These are phyloP conservation scores for Tulasnella sp. DNA, from an alignment of 768 basidiomycete species.

Conservation along the genomic window DNA sequence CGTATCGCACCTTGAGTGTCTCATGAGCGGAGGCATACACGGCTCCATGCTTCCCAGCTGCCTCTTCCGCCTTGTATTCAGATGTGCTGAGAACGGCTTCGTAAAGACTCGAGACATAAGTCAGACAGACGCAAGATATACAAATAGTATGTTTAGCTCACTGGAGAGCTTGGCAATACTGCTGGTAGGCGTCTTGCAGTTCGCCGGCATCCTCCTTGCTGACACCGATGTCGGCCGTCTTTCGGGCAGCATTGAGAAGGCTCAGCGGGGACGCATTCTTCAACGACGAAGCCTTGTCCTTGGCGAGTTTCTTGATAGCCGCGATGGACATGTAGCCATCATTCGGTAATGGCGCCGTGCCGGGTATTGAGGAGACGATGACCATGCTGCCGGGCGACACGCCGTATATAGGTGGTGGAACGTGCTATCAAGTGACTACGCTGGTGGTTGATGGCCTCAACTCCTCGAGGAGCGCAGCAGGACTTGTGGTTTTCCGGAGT, in stretches of 20 bases:
- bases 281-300: conserved; percentile 38
- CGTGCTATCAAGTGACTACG: background rate
- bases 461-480: background rate
- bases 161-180: conserved; percentile 9
- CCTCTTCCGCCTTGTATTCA: conserved; percentile 43
- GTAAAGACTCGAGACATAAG: conserved; percentile 31
- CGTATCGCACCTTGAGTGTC: conserved; percentile 52
- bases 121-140: background rate
- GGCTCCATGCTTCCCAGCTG: conserved; percentile 39
- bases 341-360: background rate
- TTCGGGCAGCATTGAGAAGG: conserved; percentile 52
- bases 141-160: background rate
- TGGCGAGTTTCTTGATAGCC: conserved; percentile 36
- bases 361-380: conserved; percentile 6
- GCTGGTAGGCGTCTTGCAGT: conserved; percentile 12
- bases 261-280: conserved; percentile 47
- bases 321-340: conserved; percentile 4
- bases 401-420: background rate
- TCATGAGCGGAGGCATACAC: conserved; percentile 39
- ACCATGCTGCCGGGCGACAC: background rate
- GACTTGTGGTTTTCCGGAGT: background rate
- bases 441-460: background rate
- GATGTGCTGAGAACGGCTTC: conserved; percentile 33
- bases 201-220: conserved; percentile 9
- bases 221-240: conserved; percentile 30